A percentile compares a stretch with the other conserved stretches of the same genome.
Conservation (phyloP, 2,329 filamentous ascomycete species). For the Rhynchosporium agropyri region DNA sequence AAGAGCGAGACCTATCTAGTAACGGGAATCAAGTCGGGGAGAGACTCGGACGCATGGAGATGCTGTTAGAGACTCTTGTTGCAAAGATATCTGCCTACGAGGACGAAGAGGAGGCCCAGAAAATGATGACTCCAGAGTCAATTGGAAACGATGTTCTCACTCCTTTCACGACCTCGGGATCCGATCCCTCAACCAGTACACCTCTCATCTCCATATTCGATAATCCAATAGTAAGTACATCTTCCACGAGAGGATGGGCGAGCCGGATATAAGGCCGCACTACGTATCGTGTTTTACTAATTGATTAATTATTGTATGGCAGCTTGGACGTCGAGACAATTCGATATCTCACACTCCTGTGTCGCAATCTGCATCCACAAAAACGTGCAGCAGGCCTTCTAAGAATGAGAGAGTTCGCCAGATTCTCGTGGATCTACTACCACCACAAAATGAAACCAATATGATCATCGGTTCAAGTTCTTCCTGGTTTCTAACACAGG, state of each 20-base stretch:
- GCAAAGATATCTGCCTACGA: conserved; percentile 39
- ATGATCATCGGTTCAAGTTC: conserved; percentile 32
- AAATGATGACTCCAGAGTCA: conserved; percentile 39
- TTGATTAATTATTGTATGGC: conserved; percentile 12
- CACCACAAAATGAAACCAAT: conserved; percentile 37
- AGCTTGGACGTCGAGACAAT: conserved; percentile 36
- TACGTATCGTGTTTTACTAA: neutral
- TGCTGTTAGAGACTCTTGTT: conserved; percentile 37
- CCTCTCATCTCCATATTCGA: conserved; percentile 39
- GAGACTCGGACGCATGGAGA: conserved; percentile 40
- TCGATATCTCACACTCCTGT: conserved; percentile 32
- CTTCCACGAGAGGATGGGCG: neutral
- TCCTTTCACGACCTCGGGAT: conserved; percentile 27
- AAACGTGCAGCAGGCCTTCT: conserved; percentile 28
- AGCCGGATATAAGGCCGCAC: neutral
- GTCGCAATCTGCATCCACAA: conserved; percentile 23
- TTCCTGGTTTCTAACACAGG: conserved; percentile 38
- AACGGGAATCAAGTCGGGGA: conserved; percentile 37
- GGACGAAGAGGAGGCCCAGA: conserved; percentile 36
- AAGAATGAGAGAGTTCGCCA: conserved; percentile 39
- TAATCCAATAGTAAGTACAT: conserved; percentile 35
- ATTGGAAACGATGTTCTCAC: conserved; percentile 38
- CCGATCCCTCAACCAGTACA: conserved; percentile 16
- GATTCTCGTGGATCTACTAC: conserved; percentile 37
- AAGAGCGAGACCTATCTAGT: conserved; percentile 37